Base-by-base conservation (phyloP, 768 basidiomycete genomes). In the Termitomyces sp. region DNA sequence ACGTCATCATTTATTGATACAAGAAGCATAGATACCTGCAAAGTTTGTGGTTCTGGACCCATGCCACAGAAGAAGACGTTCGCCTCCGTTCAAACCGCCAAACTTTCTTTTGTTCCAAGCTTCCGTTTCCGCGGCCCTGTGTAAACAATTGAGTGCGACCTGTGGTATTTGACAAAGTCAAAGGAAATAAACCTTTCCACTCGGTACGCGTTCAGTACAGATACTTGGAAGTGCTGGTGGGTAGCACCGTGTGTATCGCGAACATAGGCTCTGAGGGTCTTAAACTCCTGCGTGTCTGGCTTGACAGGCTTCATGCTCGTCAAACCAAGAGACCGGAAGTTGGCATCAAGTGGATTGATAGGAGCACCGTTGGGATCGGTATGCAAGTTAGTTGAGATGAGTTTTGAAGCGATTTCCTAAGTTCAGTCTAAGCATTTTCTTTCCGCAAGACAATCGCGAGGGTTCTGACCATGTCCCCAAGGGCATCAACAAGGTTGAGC, bases 1-100 rank as follows among this genome's bases (percentile, higher is more conserved):
- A 32, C 22, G 46, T 36, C 33, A 18, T 30, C 16, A 20, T 52
- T 26, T 13, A 20, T n/a, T 8, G 30, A 47, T 11, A 35, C 1
- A 50, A 36, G 30, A 14, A 20, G 16, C 35, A 32, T 22, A 51
- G 61, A 57, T 68, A 75, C 81, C 82, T 45, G 82, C 83, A 66
- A 85, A 86, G 64, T 86, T 85, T 28, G 84, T 85, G 4, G 81
- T 77, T 30, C 84, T 68, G 32, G 82, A 84, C 10, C 84, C 84
- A 60, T 86, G 84, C 84, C 84, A 86, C 43, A 86, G 69, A 40
- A 86, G 70, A 57, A 84, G 67, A 11, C 83, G 73, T 36, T 85
- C 79, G 36, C 83, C 83, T 40, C 76, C 71, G 2, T 54, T 63
- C 16, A 82, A 68, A 16, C 72, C 65, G 53, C 76, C 71, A 52